Base-by-base conservation (phyloP, 1,284 basidiomycete species). In the Ustilago cynodontis region DNA sequence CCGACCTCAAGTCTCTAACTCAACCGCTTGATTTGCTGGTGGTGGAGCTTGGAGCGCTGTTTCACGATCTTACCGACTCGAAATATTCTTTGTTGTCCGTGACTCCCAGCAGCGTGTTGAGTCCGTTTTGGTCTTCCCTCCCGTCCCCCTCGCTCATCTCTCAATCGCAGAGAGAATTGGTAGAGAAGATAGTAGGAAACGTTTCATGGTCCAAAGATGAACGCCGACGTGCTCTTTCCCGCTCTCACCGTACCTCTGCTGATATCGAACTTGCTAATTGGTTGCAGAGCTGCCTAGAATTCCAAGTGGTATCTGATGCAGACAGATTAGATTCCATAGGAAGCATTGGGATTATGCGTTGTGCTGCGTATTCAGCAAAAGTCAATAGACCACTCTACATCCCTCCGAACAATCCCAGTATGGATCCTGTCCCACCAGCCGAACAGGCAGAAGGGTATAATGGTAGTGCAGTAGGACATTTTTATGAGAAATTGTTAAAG, bases 311-410 rank as follows among this genome's bases (percentile, higher is more conserved):
- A 0, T 94, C 95, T 85, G 95, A 98, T 85, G 94, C 94, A 0
- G 95, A 97, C 84, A 89, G 94, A 49, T 86, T 98, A 16, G 95
- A 98, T 85, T 93, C 94, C 1, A 94, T 98, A 53, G 95, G 95
- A 2, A 93, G 92, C 6, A 92, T 96, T 71, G 94, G 93, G 3
- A 90, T 97, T 70, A 87, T 97, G 88, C 90, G 95, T 0, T 95
- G 93, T 81, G 91, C 93, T 1, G 94, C 94, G 0, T 97, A 91
- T 83, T 93, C 90, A 66, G 89, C 91, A 11, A 89, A 88, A 0
- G 89, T 89, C 20, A 92, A 92, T 78, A 87, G 88, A 1, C 89
- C 92, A 1, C 87, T 95, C n/a, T 90, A 93, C 82, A 88, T 90
- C 18, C 83, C 62, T 3, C 82, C 68, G 16, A 70, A 50, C 14